Evolutionary conservation across 2,329 filamentous ascomycete species (phyloP), one percentile per base, ranked within the genome.

Genomic region (Talaromyces albobiverticillius): DNA sequence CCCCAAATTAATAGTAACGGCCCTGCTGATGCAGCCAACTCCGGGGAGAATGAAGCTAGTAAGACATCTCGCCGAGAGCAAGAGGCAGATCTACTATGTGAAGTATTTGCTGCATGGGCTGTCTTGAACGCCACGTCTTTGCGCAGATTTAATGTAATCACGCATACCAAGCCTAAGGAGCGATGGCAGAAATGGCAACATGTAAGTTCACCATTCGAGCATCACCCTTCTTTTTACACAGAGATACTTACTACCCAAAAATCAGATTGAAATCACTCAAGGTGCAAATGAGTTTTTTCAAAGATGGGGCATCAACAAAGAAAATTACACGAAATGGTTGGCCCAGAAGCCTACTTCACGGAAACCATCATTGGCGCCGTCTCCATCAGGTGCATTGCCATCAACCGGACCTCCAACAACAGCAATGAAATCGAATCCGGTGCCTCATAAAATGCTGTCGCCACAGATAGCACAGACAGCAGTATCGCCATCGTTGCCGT

Each of bases 31-130:
- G n/a, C n/a, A n/a, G n/a, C n/a, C n/a, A n/a, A n/a, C n/a, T n/a
- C n/a, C n/a, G n/a, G n/a, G n/a, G n/a, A n/a, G n/a, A 57, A 54
- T 23, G 23, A 57, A 59, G 5, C 36, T 53, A 5, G 61, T 68
- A 55, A 67, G n/a, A 64, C 57, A 29, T 10, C 26, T 29, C 26
- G 26, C 10, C 26, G 10, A 2, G 64, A 67, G 40, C 57, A 60
- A n/a, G 10, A 61, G 67, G 22, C 60, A 8, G 71, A 75, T 42
- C 67, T 69, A 51, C 60, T 75, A 1, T 61, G 68, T 5, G 70
- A 75, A 51, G 67, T 69, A 26, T 73, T 73, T 43, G 67, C 71
- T 1, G 71, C 69, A 8, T 74, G 69, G 70, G 59, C 61, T 2
- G 51, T 72, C 5, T 51, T 68, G 11, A 63, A 73, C 46, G 59